Percentiles rank a stretch among this genome's conserved stretches.
Conservation (phyloP, 2,329 filamentous ascomycete genomes). For the Aspergillus sp. region DNA sequence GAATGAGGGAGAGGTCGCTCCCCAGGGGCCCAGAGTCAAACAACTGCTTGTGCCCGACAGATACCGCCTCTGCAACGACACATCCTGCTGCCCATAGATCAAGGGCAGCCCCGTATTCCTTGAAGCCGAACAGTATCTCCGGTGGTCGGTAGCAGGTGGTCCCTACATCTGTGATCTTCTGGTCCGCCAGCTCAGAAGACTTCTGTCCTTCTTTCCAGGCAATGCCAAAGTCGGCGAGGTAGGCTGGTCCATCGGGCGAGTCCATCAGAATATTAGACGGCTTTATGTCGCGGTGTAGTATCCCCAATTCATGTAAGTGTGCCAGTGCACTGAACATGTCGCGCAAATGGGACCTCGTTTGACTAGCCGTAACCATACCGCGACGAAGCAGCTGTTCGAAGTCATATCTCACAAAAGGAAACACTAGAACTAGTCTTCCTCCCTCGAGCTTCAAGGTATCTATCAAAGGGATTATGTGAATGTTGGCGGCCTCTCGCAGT, state of each 20-base stretch:
- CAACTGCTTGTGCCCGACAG: conserved; percentile 58
- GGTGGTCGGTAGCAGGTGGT: conserved; percentile 89
- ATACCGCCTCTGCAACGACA: conserved; percentile 74
- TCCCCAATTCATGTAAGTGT: conserved; percentile 69
- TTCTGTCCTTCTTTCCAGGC: conserved; percentile 68
- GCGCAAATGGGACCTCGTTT: conserved; percentile 54
- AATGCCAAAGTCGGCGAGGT: conserved; percentile 88
- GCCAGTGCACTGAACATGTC: conserved; percentile 71
- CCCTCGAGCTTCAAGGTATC: conserved; percentile 70
- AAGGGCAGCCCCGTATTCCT: conserved; percentile 66
- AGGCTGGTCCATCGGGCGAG: conserved; percentile 67
- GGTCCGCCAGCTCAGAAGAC: conserved; percentile 60
- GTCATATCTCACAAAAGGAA: conserved; percentile 78
- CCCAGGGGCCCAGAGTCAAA: conserved; percentile 90
- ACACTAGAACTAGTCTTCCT: conserved; percentile 73
- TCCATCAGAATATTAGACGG: conserved; percentile 81
- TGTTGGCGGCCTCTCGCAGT: conserved; percentile 59
- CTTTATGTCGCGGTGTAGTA: conserved; percentile 93
- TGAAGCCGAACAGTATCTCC: conserved; percentile 84
- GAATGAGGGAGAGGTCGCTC: conserved; percentile 84
- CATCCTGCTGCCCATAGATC: conserved; percentile 91
- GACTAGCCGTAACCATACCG: conserved; percentile 38
- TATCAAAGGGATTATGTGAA: conserved; percentile 66
- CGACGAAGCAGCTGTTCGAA: conserved; percentile 66
- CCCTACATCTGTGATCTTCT: conserved; percentile 89